Evolutionary conservation across 2,329 filamentous ascomycete species (phyloP), one percentile per base, ranked within the genome.

Genomic region (Sporothrix dimorphospora): DNA sequence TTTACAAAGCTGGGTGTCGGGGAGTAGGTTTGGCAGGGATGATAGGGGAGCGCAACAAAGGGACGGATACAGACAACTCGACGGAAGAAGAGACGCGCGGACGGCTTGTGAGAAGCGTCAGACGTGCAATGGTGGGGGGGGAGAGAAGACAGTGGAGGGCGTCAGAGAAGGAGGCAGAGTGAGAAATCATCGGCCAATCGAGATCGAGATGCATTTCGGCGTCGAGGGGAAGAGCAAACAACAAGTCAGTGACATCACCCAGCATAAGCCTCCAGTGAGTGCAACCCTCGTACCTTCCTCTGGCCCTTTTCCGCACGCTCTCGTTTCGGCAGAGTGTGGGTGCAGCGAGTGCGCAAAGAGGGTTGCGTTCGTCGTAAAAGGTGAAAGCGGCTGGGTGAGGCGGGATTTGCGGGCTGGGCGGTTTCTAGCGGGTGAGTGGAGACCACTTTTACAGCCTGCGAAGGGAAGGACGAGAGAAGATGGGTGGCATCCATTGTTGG

Each of bases 351-450:
- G 11, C 16, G 42, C 9, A 45, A 12, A 45, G 42, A 45, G 42
- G 30, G 30, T 61, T 61, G 57, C 57, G 57, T 42, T 42, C 34
- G 34, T 61, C 57, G 27, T 27, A 34, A 27, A 57, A 55, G 53
- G 21, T 14, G 47, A 51, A 55, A 16, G 55, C 55, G 55, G 55
- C 55, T 59, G 12, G 12, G 30, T 40, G 55, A 61, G 55, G 57
- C 42, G 34, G 59, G 38, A 65, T 65, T 65, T 65, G 59, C n/a
- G 38, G 38, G 55, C 55, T 57, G 55, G 55, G 14, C 59, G 59
- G 57, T 42, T 42, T 42, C 30, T 38, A 14, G 34, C 57, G 57
- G 57, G 57, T 24, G 24, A 42, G 30, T 61, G 57, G 57, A 61
- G 57, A 12, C 30, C 19, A 34, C 30, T 34, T 34, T 19, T 40